Conservation (phyloP, 2,329 filamentous ascomycete species). For the Pleomassaria siparia region DNA sequence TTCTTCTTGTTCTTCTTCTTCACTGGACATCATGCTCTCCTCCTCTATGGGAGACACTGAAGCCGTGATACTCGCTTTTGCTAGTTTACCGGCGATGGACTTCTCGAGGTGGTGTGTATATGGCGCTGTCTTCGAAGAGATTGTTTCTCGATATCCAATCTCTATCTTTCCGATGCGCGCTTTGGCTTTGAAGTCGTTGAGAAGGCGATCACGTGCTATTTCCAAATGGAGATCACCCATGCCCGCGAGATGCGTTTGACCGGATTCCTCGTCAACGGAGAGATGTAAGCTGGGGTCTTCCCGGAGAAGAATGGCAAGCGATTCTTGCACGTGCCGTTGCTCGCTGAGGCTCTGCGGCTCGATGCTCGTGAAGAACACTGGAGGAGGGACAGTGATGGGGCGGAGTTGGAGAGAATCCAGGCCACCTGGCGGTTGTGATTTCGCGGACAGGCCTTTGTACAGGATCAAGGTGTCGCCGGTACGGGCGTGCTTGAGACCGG, state of each 20-base stretch:
- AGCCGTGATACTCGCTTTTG: slow-evolving; percentile 75
- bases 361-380: slow-evolving; percentile 94
- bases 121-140: slow-evolving; percentile 59
- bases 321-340: slow-evolving; percentile 76
- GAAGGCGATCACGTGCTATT: slow-evolving; percentile 83
- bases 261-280: slow-evolving; percentile 81
- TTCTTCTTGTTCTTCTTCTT: neutral
- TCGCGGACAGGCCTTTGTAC: slow-evolving; percentile 63
- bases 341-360: slow-evolving; percentile 78
- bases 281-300: slow-evolving; percentile 93
- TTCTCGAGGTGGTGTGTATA: slow-evolving; percentile 72
- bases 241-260: slow-evolving; percentile 88
- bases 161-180: slow-evolving; percentile 85
- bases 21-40: neutral
- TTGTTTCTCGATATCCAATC: slow-evolving; percentile 89
- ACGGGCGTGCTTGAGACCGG: slow-evolving; percentile 84
- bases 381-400: slow-evolving; percentile 85
- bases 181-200: slow-evolving; percentile 86
- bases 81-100: slow-evolving; percentile 75
- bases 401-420: slow-evolving; percentile 78
- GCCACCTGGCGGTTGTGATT: slow-evolving; percentile 65
- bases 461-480: slow-evolving; percentile 91
- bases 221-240: slow-evolving; percentile 98
- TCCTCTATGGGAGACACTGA: slow-evolving; percentile 62
- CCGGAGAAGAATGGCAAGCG: slow-evolving; percentile 74